phyloP scores from a whole-genome alignment of 2,329 filamentous ascomycete species.

The Alternaria longipes region DNA sequence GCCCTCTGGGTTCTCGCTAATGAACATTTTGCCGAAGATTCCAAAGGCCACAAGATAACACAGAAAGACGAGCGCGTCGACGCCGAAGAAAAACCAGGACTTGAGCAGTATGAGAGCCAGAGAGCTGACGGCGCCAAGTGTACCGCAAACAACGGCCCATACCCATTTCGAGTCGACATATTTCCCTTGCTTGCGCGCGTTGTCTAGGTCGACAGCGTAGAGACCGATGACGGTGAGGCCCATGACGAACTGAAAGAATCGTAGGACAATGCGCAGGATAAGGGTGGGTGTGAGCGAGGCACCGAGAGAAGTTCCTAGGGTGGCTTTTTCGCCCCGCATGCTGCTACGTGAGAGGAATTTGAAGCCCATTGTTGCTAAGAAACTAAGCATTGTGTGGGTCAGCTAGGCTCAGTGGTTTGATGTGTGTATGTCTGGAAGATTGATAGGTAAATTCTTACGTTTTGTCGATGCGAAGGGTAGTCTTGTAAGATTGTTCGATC shows the following conservation, averaged over 20 bases:
- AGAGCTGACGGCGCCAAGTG: slow-evolving; percentile 30
- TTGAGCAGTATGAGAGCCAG: slow-evolving; percentile 69
- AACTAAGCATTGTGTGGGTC: not conserved
- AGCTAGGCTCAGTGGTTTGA: not conserved
- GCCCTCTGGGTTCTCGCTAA: slow-evolving; percentile 72
- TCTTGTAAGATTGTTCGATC: not conserved
- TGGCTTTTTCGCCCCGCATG: slow-evolving; percentile 44
- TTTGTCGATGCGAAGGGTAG: not conserved
- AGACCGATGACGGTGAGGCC: slow-evolving; percentile 80
- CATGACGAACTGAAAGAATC: slow-evolving; percentile 79
- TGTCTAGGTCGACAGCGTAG: slow-evolving; percentile 58
- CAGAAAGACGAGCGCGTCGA: slow-evolving; percentile 75
- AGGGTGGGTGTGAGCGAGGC: slow-evolving; percentile 30
- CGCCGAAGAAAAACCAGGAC: slow-evolving; percentile 65
- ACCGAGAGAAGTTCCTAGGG: slow-evolving; percentile 30
- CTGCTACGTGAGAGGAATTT: slow-evolving; percentile 42
- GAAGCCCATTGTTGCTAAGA: slow-evolving; percentile 31
- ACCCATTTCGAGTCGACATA: slow-evolving; percentile 51
- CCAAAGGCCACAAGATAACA: slow-evolving; percentile 86
- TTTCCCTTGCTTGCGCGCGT: slow-evolving; percentile 56
- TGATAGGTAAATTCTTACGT: not conserved
- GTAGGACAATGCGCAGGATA: slow-evolving; percentile 66
- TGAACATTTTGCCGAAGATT: slow-evolving; percentile 83
- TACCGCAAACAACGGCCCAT: slow-evolving; percentile 65
- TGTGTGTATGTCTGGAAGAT: not conserved